Percentiles rank a stretch among this genome's conserved stretches.
Evolutionary conservation across 306 rosid genomes (phyloP).

Genomic region (Cicer pinnatifidum): DNA sequence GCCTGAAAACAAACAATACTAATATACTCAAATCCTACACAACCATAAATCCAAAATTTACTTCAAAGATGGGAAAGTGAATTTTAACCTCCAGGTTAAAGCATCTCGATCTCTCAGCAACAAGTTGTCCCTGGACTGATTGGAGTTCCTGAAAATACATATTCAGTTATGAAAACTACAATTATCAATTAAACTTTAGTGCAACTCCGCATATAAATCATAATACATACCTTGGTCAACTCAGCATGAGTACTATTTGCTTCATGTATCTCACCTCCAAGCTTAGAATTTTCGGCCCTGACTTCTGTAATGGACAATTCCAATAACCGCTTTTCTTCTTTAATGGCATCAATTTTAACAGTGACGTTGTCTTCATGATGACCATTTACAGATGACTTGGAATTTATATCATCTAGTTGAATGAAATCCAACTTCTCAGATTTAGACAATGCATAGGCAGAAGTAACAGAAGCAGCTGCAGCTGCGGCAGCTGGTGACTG

Average conservation of each 20-base stretch:
- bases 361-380: conserved; percentile 47
- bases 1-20: conserved; percentile 62
- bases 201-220: conserved; percentile 33
- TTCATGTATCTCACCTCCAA: conserved; percentile 69
- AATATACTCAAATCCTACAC: conserved; percentile 24
- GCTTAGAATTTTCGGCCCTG: conserved; percentile 66
- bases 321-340: conserved; percentile 63
- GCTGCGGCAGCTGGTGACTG: conserved; percentile 99
- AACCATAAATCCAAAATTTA: background rate
- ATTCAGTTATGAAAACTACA: conserved; percentile 44
- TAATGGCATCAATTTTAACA: conserved; percentile 55
- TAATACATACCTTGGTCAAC: conserved; percentile 74
- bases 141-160: conserved; percentile 75
- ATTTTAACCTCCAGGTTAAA: conserved; percentile 80
- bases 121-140: conserved; percentile 89
- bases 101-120: conserved; percentile 96
- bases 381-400: conserved; percentile 52
- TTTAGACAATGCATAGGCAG: conserved; percentile 90
- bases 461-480: conserved; percentile 94
- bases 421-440: conserved; percentile 68
- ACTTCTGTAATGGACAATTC: conserved; percentile 67
- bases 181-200: conserved; percentile 1
- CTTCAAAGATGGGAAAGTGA: conserved; percentile 28
- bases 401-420: conserved; percentile 50
- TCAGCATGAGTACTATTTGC: conserved; percentile 74